These are phyloP conservation scores for Rhizoctonia solani DNA, from an alignment of 1,284 basidiomycete genomes.

Conservation along the genomic window DNA sequence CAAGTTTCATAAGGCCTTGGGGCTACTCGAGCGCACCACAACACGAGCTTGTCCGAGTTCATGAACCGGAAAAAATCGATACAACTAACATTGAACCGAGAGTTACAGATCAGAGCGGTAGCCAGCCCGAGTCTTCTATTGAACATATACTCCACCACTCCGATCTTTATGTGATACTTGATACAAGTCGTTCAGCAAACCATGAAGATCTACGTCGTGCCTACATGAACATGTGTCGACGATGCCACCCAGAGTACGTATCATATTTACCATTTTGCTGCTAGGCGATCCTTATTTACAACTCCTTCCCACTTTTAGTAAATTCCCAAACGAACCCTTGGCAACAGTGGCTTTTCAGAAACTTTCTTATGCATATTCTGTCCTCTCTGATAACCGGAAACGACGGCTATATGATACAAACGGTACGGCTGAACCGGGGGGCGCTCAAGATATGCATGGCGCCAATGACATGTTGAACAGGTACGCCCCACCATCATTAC, in stretches of 20 bases:
- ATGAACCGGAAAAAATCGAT: not conserved
- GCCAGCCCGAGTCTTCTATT: slow-evolving; percentile 44
- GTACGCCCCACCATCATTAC: no score
- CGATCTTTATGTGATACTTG: slow-evolving; percentile 76
- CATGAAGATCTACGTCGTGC: slow-evolving; percentile 69
- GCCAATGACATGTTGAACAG: slow-evolving; percentile 32
- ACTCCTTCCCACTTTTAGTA: slow-evolving; percentile 54
- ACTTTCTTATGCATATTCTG: slow-evolving; percentile 79
- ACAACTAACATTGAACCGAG: not conserved
- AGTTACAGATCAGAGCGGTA: not conserved
- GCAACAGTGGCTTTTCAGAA: slow-evolving; percentile 85
- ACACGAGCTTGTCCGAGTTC: not conserved
- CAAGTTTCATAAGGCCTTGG: slow-evolving; percentile 32
- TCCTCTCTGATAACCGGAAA: slow-evolving; percentile 72
- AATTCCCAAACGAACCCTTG: slow-evolving; percentile 72
- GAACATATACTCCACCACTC: slow-evolving; percentile 58
- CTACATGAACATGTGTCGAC: slow-evolving; percentile 72
- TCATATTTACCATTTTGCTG: not conserved
- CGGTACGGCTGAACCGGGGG: slow-evolving; percentile 26
- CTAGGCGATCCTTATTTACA: not conserved
- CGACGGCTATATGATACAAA: slow-evolving; percentile 69
- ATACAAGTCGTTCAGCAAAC: slow-evolving; percentile 61
- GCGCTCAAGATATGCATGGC: slow-evolving; percentile 6
- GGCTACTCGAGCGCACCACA: not conserved
- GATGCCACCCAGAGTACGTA: slow-evolving; percentile 83